These are phyloP conservation scores for Cornus controversa DNA, from an alignment of 148 eudicot genomes.

Conservation along the genomic window DNA sequence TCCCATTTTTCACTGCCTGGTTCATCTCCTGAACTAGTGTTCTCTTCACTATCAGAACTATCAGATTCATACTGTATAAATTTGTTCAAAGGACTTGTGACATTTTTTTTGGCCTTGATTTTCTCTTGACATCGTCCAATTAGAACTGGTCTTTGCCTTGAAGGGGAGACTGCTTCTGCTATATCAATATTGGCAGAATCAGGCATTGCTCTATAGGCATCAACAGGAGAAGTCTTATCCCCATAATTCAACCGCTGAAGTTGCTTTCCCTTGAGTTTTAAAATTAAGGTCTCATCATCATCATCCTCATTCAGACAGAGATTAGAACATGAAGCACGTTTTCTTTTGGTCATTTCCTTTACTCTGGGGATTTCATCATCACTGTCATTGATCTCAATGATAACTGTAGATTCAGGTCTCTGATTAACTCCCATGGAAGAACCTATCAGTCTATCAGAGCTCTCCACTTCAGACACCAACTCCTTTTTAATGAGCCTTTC, in stretches of 20 bases:
- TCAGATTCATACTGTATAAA: background rate
- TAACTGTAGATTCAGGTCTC: background rate
- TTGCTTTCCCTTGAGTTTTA: background rate
- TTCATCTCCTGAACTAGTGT: background rate
- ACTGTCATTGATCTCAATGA: constrained; percentile 16
- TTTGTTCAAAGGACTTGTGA: background rate
- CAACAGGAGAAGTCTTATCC: background rate
- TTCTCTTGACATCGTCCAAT: background rate
- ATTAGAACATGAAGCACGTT: background rate
- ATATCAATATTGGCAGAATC: background rate
- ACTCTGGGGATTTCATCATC: constrained; percentile 13
- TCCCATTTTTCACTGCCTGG: too few species aligned
- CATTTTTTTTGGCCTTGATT: background rate
- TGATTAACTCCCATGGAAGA: background rate
- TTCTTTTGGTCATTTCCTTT: constrained; percentile 1
- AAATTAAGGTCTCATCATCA: background rate
- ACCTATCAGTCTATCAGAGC: background rate
- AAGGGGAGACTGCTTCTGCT: background rate
- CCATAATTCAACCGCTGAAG: background rate
- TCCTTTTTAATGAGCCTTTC: too few species aligned
- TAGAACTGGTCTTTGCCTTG: too few species aligned
- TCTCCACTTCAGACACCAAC: too few species aligned
- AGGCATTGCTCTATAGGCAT: background rate
- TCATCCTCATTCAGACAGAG: background rate
- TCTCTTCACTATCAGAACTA: constrained; percentile 5